Percentiles rank a stretch among this genome's conserved stretches.
Evolutionary conservation across 2,329 filamentous ascomycete species (phyloP).

Genomic region (Ceratocystis alfenasii): DNA sequence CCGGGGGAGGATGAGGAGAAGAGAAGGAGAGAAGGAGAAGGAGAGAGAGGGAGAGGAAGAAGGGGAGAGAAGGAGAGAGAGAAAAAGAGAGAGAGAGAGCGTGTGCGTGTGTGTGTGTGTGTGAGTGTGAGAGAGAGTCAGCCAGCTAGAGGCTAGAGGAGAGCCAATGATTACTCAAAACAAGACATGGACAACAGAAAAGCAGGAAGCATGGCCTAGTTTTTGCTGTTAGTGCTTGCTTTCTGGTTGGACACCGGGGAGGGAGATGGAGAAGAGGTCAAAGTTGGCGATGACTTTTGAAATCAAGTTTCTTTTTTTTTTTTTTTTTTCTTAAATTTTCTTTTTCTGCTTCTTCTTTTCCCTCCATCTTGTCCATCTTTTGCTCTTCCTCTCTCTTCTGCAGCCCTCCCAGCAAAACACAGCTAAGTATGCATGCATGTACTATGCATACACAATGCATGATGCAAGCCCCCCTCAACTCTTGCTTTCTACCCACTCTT

Average conservation of each 20-base stretch:
- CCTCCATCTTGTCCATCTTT: neutral
- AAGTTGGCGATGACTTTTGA: too few species aligned
- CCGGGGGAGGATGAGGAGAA: neutral
- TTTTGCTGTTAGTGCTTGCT: too few species aligned
- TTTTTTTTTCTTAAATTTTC: neutral
- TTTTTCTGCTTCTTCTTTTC: too few species aligned
- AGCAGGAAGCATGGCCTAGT: neutral
- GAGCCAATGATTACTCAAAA: too few species aligned
- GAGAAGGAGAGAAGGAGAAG: neutral
- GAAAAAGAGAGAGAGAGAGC: neutral
- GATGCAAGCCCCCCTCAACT: too few species aligned
- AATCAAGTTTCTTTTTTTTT: neutral
- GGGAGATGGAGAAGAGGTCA: too few species aligned
- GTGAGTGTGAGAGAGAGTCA: too few species aligned
- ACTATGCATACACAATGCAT: neutral
- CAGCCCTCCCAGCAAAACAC: constrained; percentile 3
- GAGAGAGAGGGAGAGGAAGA: neutral
- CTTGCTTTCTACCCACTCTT: too few species aligned
- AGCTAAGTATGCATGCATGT: neutral
- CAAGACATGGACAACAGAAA: neutral
- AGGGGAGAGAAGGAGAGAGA: neutral
- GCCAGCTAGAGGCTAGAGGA: too few species aligned
- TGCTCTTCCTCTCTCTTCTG: neutral
- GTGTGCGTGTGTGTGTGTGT: neutral
- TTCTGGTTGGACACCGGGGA: too few species aligned